Base-by-base conservation (phyloP, 2,329 filamentous ascomycete species). In the Diaporthe destruens region DNA sequence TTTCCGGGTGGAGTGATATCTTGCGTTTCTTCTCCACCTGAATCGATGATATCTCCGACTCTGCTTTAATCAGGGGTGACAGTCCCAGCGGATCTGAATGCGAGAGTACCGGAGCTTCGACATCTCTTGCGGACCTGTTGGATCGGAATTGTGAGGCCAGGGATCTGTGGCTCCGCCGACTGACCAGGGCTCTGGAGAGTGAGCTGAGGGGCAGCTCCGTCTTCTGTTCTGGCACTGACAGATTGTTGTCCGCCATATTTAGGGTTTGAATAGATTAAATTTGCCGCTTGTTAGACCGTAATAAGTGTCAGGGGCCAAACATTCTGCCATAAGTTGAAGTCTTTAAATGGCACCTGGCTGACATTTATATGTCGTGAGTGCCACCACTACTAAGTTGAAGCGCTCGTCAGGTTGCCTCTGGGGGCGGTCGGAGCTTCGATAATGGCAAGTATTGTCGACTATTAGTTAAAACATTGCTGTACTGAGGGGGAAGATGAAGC, bases 41-140 rank as follows among this genome's bases (percentile, higher is more conserved):
- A 5, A 65, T 63, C 20, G 56, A 47, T 39, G 69, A 71, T 39
- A 65, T 65, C 2, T 71, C 47, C 0, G 69, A 65, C 1, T 71
- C 69, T 39, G 56, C 29, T 16, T 71, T 71, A 32, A 71, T 71
- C 23, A 71, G 57, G 34, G 56, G 69, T 18, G 69, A 54, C 20
- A 71, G 39, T 3, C 69, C 69, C 3, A 71, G 57, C n/a, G 69
- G 69, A 29, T 71, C 69, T 23, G 69, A 65, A 25, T 71, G 57
- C 14, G 53, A 25, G 16, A 49, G 20, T 32, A 18, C 23, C 18
- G 59, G 47, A 20, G 61, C 69, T 65, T 71, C 69, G 57, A 71
- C 69, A 65, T 71, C 69, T 54, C 69, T 71, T 54, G 57, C 69
- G 16, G 69, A 71, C 9, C 57, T 53, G 16, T 65, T 65, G 56